Percentiles rank a stretch among this genome's conserved stretches.
phyloP scores from a whole-genome alignment of 208 protist genomes.

The Phytomonas sp. region DNA sequence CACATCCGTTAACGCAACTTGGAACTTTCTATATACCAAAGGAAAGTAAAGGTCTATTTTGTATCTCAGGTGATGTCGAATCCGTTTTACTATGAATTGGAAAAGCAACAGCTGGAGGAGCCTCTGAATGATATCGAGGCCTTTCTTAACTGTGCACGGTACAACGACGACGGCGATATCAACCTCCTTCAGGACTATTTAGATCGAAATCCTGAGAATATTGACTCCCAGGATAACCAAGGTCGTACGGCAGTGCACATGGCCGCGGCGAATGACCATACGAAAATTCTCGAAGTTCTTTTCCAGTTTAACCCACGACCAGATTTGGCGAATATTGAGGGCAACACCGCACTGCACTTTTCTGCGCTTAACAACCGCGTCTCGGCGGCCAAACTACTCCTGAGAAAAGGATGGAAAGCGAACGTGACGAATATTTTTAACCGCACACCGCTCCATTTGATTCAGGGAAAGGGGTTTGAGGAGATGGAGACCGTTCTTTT shows the following conservation, averaged over 20 bases:
- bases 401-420: conserved; percentile 50
- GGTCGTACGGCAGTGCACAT: conserved; percentile 80
- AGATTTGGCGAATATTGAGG: conserved; percentile 68
- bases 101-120: conserved; percentile 33
- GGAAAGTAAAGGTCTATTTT: background rate
- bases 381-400: conserved; percentile 44
- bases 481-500: conserved; percentile 80
- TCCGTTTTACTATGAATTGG: conserved; percentile 16
- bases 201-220: conserved; percentile 28
- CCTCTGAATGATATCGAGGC: conserved; percentile 57
- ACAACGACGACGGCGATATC: conserved; percentile 71
- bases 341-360: conserved; percentile 84
- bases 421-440: conserved; percentile 44
- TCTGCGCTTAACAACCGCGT: conserved; percentile 83
- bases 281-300: conserved; percentile 63
- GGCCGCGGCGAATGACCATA: conserved; percentile 81
- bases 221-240: conserved; percentile 59
- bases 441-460: conserved; percentile 69
- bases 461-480: conserved; percentile 71
- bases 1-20: background rate
- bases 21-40: background rate
- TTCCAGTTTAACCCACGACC: conserved; percentile 44
- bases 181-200: conserved; percentile 40
- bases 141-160: conserved; percentile 78
- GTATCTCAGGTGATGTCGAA: conserved; percentile 2